Conservation (phyloP, 805 yeast species). For the Schwanniomyces polymorphus region DNA sequence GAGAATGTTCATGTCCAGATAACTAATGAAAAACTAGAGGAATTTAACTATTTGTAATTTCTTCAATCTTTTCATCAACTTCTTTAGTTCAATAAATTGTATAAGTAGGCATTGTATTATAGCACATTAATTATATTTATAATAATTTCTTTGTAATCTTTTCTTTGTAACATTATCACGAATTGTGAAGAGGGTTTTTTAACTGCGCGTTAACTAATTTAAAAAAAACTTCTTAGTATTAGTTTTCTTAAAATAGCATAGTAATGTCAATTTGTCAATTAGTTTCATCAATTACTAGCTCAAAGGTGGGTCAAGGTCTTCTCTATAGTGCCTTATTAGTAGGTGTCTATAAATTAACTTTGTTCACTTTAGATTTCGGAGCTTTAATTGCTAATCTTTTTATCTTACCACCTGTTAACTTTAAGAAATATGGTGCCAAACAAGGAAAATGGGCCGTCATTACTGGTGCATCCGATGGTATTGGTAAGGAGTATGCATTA, state of each 20-base stretch:
- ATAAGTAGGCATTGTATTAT: slow-evolving; percentile 2
- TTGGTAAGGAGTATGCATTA: slow-evolving; percentile 86
- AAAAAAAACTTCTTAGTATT: background rate
- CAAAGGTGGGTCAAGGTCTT: slow-evolving; percentile 12
- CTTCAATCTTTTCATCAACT: too few species aligned
- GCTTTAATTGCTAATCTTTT: slow-evolving; percentile 63
- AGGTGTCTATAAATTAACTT: slow-evolving; percentile 63
- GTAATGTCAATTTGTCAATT: slow-evolving; percentile 10
- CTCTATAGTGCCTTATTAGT: slow-evolving; percentile 44
- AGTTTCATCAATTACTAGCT: slow-evolving; percentile 10
- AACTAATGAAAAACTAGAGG: slow-evolving; percentile 51
- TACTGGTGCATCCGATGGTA: slow-evolving; percentile 97
- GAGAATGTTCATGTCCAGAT: slow-evolving; percentile 36
- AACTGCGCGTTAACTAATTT: background rate
- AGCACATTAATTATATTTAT: background rate
- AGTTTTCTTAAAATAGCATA: background rate
- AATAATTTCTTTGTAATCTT: too few species aligned
- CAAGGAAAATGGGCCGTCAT: slow-evolving; percentile 85
- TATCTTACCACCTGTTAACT: slow-evolving; percentile 60
- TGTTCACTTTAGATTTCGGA: slow-evolving; percentile 46
- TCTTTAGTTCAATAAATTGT: background rate
- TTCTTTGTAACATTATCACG: background rate
- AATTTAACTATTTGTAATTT: slow-evolving; percentile 39
- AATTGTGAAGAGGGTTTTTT: background rate
- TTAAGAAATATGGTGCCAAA: slow-evolving; percentile 72